Evolutionary conservation across 2,329 filamentous ascomycete species (phyloP).

Genomic region (Didymella keratinophila): DNA sequence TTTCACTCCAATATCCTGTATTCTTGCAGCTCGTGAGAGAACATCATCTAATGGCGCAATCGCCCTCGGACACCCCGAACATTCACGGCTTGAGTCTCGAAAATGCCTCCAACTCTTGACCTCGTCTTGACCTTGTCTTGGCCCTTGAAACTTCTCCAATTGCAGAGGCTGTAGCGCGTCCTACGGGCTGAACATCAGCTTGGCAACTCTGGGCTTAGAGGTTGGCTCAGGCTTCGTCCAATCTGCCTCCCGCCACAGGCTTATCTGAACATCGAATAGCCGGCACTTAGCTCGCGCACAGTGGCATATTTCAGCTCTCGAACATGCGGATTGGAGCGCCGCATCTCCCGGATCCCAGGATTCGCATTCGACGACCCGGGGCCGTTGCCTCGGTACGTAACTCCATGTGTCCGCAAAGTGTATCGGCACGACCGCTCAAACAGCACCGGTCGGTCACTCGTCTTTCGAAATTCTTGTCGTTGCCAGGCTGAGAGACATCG

Average conservation of each 20-base stretch:
- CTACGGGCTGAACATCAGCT: conserved; percentile 27
- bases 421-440: not conserved
- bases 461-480: not conserved
- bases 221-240: conserved; percentile 33
- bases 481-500: not conserved
- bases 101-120: conserved; percentile 35
- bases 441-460: not conserved
- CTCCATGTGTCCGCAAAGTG: conserved; percentile 4
- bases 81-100: conserved; percentile 17
- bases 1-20: not conserved
- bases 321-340: not conserved
- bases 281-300: not conserved
- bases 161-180: conserved; percentile 17
- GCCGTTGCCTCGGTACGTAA: conserved; percentile 21
- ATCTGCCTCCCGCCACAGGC: conserved; percentile 34
- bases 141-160: conserved; percentile 39
- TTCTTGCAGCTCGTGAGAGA: not conserved
- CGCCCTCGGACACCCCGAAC: conserved; percentile 37
- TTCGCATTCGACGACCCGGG: conserved; percentile 13
- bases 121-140: conserved; percentile 32
- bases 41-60: conserved; percentile 3
- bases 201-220: conserved; percentile 42
- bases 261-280: conserved; percentile 34
- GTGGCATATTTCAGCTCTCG: conserved; percentile 3
- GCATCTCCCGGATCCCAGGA: conserved; percentile 3